These are phyloP conservation scores for Leishmania tarentolae DNA, from an alignment of 208 protist species.

Conservation along the genomic window DNA sequence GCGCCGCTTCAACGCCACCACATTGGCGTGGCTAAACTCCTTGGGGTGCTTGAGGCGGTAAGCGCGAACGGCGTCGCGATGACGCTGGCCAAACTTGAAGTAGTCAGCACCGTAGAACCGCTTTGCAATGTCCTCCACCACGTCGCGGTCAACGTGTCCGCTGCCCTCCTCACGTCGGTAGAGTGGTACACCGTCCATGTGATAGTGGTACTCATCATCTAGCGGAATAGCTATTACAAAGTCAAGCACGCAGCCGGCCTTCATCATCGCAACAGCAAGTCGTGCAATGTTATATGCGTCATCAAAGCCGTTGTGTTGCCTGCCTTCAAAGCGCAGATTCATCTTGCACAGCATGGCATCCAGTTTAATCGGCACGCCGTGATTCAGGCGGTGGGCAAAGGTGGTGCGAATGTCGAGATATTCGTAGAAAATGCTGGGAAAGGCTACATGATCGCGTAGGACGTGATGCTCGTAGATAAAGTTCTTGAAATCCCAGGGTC, in stretches of 20 bases:
- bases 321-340: slow-evolving; percentile 79
- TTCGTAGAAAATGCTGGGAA: slow-evolving; percentile 87
- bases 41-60: slow-evolving; percentile 62
- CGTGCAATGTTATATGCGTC: slow-evolving; percentile 93
- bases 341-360: slow-evolving; percentile 79
- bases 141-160: slow-evolving; percentile 71
- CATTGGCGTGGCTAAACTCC: slow-evolving; percentile 48
- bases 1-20: slow-evolving; percentile 46
- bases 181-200: slow-evolving; percentile 59
- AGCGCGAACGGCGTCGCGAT: slow-evolving; percentile 44
- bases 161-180: slow-evolving; percentile 86
- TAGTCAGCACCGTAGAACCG: slow-evolving; percentile 72
- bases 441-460: slow-evolving; percentile 71
- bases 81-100: slow-evolving; percentile 74
- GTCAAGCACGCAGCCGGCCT: slow-evolving; percentile 80
- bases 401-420: slow-evolving; percentile 91
- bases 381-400: slow-evolving; percentile 75
- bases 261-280: slow-evolving; percentile 82
- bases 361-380: slow-evolving; percentile 70
- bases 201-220: slow-evolving; percentile 67
- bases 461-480: slow-evolving; percentile 84
- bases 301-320: slow-evolving; percentile 90
- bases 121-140: slow-evolving; percentile 90
- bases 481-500: slow-evolving; percentile 88
- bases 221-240: slow-evolving; percentile 77